Evolutionary conservation across 208 protist species (phyloP), one percentile per base, ranked within the genome.

Genomic region (Leishmania guyanensis): DNA sequence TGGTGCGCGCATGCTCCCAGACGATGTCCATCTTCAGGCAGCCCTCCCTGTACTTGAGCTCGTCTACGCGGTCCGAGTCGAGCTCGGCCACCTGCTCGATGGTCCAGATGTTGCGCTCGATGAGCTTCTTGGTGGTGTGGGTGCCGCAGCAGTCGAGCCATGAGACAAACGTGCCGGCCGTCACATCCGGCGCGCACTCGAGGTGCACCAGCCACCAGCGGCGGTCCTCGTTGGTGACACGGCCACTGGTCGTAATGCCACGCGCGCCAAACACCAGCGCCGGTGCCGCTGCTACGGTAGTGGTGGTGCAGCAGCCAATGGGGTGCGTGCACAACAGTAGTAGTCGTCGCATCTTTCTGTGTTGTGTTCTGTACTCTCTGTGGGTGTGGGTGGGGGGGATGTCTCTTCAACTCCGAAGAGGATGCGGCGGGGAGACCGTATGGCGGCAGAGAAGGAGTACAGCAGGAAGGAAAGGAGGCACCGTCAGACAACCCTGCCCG

Each of bases 51-150:
- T 97, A 97, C 84, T 95, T 94, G 54, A 97, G 86, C 82, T 96
- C 90, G 78, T 97, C 94, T 16, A 97, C 93, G 76, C 90, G 87
- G 75, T 97, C 94, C 16, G 92, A 94, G 87, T 94, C 90, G 51
- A 97, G 88, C 78, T 81, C 86, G 17, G 92, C 91, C 0, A 97
- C 91, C 85, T 97, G 94, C 83, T 95, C 92, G 77, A 97, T 97
- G 16, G 94, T 96, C 93, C 94, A 97, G 33, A 97, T 89, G 77
- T 96, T 94, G n/a, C 92, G 90, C 80, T 97, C 92, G 79, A 97
- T 97, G n/a, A 97, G 72, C 80, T 96, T 96, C 83, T 97, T 97
- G 12, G 91, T 93, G 5, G 94, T 95, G 88, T 97, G 94, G n/a
- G 91, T 95, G 70, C 92, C 94, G 65, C 94, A 97, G 88, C 91